These are phyloP conservation scores for Mikania micrantha DNA, from an alignment of 129 eudicot species.

Conservation along the genomic window DNA sequence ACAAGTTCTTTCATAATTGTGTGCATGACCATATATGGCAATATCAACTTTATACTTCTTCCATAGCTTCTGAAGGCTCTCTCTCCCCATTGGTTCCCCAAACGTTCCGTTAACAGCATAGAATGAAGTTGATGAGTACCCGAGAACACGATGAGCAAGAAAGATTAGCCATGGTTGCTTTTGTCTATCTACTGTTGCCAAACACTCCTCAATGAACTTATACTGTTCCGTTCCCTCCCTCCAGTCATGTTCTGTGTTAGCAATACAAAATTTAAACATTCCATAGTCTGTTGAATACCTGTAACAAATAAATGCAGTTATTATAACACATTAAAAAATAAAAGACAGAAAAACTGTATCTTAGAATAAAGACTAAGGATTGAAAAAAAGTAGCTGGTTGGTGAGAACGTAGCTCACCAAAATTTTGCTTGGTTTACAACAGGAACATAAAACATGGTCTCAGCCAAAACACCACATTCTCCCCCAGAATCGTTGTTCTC, in stretches of 20 bases:
- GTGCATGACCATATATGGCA: slow-evolving; percentile 67
- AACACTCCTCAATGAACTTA: slow-evolving; percentile 53
- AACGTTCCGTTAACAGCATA: slow-evolving; percentile 74
- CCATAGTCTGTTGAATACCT: slow-evolving; percentile 54
- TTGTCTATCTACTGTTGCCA: slow-evolving; percentile 65
- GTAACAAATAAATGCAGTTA: not conserved
- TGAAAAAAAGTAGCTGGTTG: not conserved
- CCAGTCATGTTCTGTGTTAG: slow-evolving; percentile 82
- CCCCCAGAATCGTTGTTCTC: slow-evolving; percentile 62
- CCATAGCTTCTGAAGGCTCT: slow-evolving; percentile 70
- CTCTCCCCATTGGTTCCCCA: slow-evolving; percentile 78
- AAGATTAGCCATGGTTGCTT: slow-evolving; percentile 81
- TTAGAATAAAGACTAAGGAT: not conserved
- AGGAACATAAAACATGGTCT: slow-evolving; percentile 75
- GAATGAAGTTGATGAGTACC: slow-evolving; percentile 73
- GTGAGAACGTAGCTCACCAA: slow-evolving; percentile 36
- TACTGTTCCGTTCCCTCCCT: slow-evolving; percentile 83
- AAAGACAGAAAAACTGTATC: too few species aligned
- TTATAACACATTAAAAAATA: not conserved
- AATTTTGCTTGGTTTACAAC: slow-evolving; percentile 76
- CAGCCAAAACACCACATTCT: slow-evolving; percentile 74
- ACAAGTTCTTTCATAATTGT: slow-evolving; percentile 69
- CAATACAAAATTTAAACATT: slow-evolving; percentile 78
- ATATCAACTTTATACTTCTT: slow-evolving; percentile 74
- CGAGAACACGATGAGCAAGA: slow-evolving; percentile 69